These are phyloP conservation scores for Penicillium brevicompactum DNA, from an alignment of 2,329 filamentous ascomycete genomes.

Conservation along the genomic window DNA sequence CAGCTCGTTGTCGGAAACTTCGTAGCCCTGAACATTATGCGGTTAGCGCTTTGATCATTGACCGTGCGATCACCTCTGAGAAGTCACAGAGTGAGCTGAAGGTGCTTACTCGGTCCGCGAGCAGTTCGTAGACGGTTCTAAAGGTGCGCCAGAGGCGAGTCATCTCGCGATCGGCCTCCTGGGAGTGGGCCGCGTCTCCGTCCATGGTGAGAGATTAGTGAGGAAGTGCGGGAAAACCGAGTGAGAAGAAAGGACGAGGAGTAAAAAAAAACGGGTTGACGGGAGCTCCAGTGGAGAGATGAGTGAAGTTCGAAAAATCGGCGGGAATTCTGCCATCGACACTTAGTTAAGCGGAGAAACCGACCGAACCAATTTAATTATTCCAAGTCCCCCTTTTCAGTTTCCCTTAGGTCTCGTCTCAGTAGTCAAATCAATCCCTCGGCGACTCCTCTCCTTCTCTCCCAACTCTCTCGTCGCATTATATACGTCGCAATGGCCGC, in stretches of 20 bases:
- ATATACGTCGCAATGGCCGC: conserved; percentile 38
- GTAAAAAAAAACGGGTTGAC: conserved; percentile 6
- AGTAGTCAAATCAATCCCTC: conserved; percentile 11
- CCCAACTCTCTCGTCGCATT: conserved; percentile 14
- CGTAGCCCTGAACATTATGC: conserved; percentile 71
- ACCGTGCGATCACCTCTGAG: neutral
- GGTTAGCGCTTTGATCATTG: conserved; percentile 24
- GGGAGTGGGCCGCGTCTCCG: conserved; percentile 40
- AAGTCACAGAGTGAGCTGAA: conserved; percentile 1
- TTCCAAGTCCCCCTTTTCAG: conserved; percentile 24
- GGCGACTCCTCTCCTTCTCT: conserved; percentile 11
- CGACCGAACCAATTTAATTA: conserved; percentile 28
- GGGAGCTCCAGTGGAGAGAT: conserved; percentile 13
- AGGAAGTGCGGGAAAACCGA: neutral
- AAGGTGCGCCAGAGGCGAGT: conserved; percentile 89
- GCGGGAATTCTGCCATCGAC: conserved; percentile 29
- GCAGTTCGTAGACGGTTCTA: conserved; percentile 94
- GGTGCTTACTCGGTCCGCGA: conserved; percentile 75
- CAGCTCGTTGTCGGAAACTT: conserved; percentile 85
- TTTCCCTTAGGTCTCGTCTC: conserved; percentile 17
- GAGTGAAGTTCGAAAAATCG: conserved; percentile 26
- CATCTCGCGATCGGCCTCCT: conserved; percentile 45
- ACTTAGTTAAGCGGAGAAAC: conserved; percentile 29
- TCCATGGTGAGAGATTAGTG: conserved; percentile 36
- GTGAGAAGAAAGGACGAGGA: neutral